A percentile compares a stretch with the other conserved stretches of the same genome.
phyloP scores from a whole-genome alignment of 768 basidiomycete species.

The Lepiota subincarnata region DNA sequence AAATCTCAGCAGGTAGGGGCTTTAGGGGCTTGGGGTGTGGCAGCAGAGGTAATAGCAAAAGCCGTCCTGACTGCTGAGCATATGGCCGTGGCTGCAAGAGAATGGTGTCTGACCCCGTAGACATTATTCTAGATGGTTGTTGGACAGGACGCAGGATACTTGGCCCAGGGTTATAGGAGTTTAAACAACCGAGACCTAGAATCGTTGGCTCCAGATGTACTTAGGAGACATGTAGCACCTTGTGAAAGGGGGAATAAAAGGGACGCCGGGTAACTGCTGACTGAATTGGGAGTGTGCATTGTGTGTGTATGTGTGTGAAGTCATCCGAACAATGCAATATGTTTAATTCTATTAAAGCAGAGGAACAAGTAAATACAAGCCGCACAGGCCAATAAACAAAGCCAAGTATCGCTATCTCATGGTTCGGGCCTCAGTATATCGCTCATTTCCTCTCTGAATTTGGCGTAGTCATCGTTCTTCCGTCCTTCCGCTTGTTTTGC shows the following conservation, averaged over 20 bases:
- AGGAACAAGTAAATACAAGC: background rate
- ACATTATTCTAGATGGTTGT: slow-evolving; percentile 23
- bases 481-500: slow-evolving; percentile 27
- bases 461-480: slow-evolving; percentile 67
- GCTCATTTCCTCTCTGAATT: slow-evolving; percentile 72
- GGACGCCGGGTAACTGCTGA: background rate
- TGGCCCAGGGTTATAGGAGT: background rate
- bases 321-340: background rate
- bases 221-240: background rate
- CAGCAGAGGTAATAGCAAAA: slow-evolving; percentile 67
- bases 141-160: background rate
- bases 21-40: slow-evolving; percentile 48
- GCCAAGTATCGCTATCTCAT: background rate
- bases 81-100: slow-evolving; percentile 68
- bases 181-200: no score
- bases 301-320: no score
- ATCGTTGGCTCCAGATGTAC: no score
- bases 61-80: slow-evolving; percentile 50
- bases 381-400: slow-evolving; percentile 3
- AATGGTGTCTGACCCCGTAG: slow-evolving; percentile 28
- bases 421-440: slow-evolving; percentile 49
- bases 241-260: background rate
- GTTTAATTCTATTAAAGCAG: background rate
- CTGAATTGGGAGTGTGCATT: background rate
- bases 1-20: slow-evolving; percentile 66